phyloP scores from a whole-genome alignment of 768 basidiomycete species.

The Suillus alpinus region DNA sequence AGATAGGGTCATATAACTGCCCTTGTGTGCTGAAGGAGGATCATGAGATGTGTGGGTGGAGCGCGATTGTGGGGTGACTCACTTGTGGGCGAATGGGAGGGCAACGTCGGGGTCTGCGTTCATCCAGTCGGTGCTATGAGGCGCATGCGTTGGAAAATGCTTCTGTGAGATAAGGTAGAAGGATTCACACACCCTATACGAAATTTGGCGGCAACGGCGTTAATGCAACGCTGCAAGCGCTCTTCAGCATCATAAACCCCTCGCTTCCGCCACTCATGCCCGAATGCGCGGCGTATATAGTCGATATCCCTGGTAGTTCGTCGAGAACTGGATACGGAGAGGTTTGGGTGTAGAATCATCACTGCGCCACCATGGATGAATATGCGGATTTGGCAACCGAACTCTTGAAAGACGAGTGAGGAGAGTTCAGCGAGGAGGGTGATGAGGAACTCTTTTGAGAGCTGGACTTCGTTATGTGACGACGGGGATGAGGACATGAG shows the following conservation, averaged over 20 bases:
- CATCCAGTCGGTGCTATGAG: conserved; percentile 60
- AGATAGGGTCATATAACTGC: conserved; percentile 57
- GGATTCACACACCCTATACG: conserved; percentile 39
- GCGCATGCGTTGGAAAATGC: neutral
- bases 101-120: conserved; percentile 72
- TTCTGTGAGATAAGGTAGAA: neutral
- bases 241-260: conserved; percentile 52
- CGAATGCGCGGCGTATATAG: conserved; percentile 61
- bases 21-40: conserved; percentile 18
- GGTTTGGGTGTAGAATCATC: conserved; percentile 61
- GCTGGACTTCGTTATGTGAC: conserved; percentile 34
- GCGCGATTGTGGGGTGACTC: conserved; percentile 26
- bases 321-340: conserved; percentile 39
- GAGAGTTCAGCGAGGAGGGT: conserved; percentile 53
- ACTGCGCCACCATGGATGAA: conserved; percentile 73
- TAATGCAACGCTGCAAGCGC: conserved; percentile 55
- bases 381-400: conserved; percentile 53
- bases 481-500: conserved; percentile 14
- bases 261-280: conserved; percentile 46
- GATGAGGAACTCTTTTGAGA: conserved; percentile 35
- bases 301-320: conserved; percentile 66
- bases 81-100: conserved; percentile 64
- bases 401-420: conserved; percentile 40
- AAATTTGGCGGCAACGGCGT: conserved; percentile 48
- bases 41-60: conserved; percentile 7